These are phyloP conservation scores for Dioscorea dumetorum DNA, from an alignment of 106 monocot species.

Conservation along the genomic window DNA sequence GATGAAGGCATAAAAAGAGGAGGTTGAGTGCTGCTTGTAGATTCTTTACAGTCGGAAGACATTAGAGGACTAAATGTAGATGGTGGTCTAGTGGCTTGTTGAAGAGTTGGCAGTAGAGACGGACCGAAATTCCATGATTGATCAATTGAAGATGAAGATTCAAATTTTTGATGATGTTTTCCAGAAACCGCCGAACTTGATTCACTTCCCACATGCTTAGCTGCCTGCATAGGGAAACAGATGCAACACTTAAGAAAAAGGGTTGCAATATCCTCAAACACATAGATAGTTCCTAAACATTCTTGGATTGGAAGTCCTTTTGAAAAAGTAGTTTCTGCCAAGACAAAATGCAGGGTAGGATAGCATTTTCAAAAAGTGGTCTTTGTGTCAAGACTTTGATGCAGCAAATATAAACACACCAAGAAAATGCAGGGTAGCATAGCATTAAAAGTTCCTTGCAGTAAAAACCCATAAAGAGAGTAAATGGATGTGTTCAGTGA, in stretches of 20 bases:
- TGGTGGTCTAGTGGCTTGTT: constrained; percentile 12
- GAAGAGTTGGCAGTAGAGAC: constrained; percentile 20
- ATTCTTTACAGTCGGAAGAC: constrained; percentile 29
- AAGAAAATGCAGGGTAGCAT: no score
- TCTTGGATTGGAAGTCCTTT: no score
- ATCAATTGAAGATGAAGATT: constrained; percentile 20
- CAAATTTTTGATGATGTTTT: constrained; percentile 17
- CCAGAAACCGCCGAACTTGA: constrained; percentile 19
- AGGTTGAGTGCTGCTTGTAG: constrained; percentile 25
- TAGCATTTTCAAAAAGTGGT: no score
- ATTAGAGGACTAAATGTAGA: constrained; percentile 27
- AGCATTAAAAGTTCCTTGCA: no score
- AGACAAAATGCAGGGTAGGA: no score
- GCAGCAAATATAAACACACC: no score
- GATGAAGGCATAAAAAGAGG: constrained; percentile 54
- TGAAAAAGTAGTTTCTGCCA: no score
- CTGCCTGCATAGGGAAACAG: constrained; percentile 32
- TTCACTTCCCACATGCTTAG: constrained; percentile 34
- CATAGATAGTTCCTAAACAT: no score
- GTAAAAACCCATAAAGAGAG: no score
- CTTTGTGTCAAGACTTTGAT: no score
- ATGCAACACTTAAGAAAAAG: no score
- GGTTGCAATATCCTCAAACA: not conserved
- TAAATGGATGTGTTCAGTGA: no score
- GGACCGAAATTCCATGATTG: constrained; percentile 26